Evolutionary conservation across 371 early-diverging fungal species (phyloP), one percentile per base, ranked within the genome.

Genomic region (Mortierella sp.): DNA sequence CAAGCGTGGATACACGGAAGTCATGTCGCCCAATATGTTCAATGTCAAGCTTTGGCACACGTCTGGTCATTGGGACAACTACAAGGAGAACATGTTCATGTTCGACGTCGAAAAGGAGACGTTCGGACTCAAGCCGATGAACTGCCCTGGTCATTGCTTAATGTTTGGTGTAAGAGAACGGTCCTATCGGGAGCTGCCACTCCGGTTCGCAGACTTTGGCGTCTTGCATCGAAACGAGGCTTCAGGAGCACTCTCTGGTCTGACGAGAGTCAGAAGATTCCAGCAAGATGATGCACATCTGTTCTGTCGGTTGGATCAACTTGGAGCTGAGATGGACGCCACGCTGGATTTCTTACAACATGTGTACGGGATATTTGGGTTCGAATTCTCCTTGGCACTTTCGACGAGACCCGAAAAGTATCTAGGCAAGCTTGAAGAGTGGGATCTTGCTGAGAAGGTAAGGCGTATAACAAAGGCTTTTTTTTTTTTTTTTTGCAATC

Each of bases 251-350:
- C 85, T 99, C 16, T 89, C 95, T 42, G 99, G 99, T 27, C 86
- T 99, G 66, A 99, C 99, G 28, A 90, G 99, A 69, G 99, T 99
- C 14, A 91, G 99, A 65, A 89, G 99, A 64, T 99, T 99, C 92
- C 98, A 98, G 81, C 99, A 99, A 83, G 99, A 99, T 81, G 99
- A 99, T 84, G 99, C 99, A 1, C 99, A 99, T 71, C 95, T 99
- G 62, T 99, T 99, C 83, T 98, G 98, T 84, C 86, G 88, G 18
- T 63, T 86, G 45, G 93, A 92, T 64, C 98, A 98, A 78, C 81
- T 94, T 38, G 83, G 74, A 3, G 54, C 74, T 1, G 99, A 98
- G 80, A 97, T 97, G 72, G 83, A 84, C 16, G 81, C 89, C 16
- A 90, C 92, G 65, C 78, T 98, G 12, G 90, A 93, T 23, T 97